Evolutionary conservation across 2,329 filamentous ascomycete species (phyloP), one percentile per base, ranked within the genome.

Genomic region (Aspergillus carbonarius): DNA sequence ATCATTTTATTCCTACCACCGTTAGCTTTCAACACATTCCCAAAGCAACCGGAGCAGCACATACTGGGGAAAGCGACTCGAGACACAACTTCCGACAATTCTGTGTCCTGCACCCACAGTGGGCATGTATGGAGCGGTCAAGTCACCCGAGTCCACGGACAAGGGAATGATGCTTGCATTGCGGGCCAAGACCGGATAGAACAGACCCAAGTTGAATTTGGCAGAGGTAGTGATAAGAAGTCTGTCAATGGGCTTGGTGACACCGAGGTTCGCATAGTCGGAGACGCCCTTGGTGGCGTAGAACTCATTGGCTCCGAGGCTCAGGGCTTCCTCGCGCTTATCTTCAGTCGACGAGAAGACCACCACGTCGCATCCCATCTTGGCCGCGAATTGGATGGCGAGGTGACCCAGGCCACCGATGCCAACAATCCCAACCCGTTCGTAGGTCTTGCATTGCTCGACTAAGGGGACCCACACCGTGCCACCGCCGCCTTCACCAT

Each of bases 371-470:
- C 85, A 86, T 20, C 86, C 87, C 0, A 92, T 78, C 1, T 88
- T 88, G 63, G 82, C 84, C 0, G 88, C 85, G 71, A 83, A 90
- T 62, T 89, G 80, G 17, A 92, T 72, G 1, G 83, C 89, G 60
- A 91, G 86, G 66, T 92, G 88, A 0, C 88, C 88, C 0, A 91
- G 76, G 0, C 88, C 88, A 15, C 89, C 89, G 5, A 91, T 35
- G 3, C 56, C 56, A 8, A 54, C 40, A 1, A 54, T 47, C 5
- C 52, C 52, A 0, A 47, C 30, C 8, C 40, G 39, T n/a, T 46
- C 52, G 40, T 20, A 47, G 3, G 52, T 1, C 50, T 53, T 53
- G 50, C 50, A 53, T 42, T 44, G 50, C 10, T 53, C 37, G 34
- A 53, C 35, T 3, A 42, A 34, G 1, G 50, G 50, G 9, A 44